These are phyloP conservation scores for Eutypella sp. DNA, from an alignment of 2,329 filamentous ascomycete species.

Conservation along the genomic window DNA sequence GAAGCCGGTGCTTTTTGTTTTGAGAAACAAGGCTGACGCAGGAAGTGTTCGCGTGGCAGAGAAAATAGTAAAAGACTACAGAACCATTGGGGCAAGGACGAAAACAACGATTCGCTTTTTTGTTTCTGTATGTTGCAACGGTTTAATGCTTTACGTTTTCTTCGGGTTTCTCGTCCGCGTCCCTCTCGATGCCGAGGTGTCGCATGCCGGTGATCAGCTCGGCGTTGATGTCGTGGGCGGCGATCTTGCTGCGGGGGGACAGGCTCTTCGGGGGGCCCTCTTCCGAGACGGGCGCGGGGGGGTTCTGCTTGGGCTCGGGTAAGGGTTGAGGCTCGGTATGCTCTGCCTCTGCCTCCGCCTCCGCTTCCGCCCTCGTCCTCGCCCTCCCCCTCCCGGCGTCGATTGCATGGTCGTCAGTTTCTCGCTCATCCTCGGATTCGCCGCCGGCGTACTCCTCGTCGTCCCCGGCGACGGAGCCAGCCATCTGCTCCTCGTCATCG, in stretches of 20 bases:
- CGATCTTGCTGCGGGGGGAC: constrained; percentile 11
- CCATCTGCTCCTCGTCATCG: constrained; percentile 38
- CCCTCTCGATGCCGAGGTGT: constrained; percentile 42
- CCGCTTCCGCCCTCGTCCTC: constrained; percentile 36
- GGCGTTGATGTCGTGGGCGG: constrained; percentile 44
- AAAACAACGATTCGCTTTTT: no score
- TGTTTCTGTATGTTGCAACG: no score
- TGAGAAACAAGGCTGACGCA: no score
- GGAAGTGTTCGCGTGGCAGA: no score
- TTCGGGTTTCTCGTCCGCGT: neutral
- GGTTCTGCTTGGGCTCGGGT: no score
- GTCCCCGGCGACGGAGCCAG: constrained; percentile 33
- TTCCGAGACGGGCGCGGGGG: constrained; percentile 10
- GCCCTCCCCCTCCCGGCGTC: constrained; percentile 14
- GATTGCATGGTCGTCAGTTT: constrained; percentile 26
- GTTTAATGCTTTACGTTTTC: no score
- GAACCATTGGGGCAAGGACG: no score
- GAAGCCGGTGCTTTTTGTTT: no score
- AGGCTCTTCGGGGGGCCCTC: constrained; percentile 5
- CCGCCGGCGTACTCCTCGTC: constrained; percentile 30
- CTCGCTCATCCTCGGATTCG: constrained; percentile 31
- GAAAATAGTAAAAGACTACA: no score
- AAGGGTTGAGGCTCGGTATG: no score
- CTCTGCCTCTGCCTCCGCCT: constrained; percentile 28
- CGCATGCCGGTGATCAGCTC: constrained; percentile 57